Base-by-base conservation (phyloP, 495 filamentous ascomycete species). In the Daldinia bambusicola region DNA sequence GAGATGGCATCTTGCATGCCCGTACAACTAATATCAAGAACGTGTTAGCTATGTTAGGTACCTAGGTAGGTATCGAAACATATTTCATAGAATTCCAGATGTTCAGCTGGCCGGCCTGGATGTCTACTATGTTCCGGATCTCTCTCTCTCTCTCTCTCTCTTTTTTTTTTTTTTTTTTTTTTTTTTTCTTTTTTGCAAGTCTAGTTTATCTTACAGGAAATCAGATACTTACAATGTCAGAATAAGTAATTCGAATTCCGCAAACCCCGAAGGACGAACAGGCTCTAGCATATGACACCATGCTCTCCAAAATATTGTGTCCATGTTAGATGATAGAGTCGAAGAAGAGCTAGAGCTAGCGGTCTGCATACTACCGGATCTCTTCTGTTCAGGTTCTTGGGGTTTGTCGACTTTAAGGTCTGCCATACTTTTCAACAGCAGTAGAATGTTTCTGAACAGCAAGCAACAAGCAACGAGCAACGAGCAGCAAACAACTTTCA, bases 1-100 rank as follows among this genome's bases (percentile, higher is more conserved):
- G 86, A 82, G 58, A 85, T 81, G 50, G 87, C 87, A 75, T 89
- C 88, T 84, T 85, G 83, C 53, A 86, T 83, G 16, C 84, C 82
- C 32, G 77, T 86, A 20, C 58, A 74, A 16, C 70, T 74, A 63
- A 53, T 41, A 56, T 4, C 7, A 38, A 55, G 26, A 1, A 53
- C 36, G 16, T 48, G 57, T 76, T 63, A 78, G 74, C 48, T 43
- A 34, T 18, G 30, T 3, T 26, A 26, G 26, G 26, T 26, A 26
- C 1, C 26, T 26, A 26, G 26, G 26, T 26, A 26, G 26, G 26
- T 31, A 41, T 36, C 57, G 4, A 36, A 51, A 36, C n/a, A 41
- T 12, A n/a, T 18, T 18, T 40, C 16, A 3, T 18, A 14, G 10
- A 20, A 40, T 31, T 4, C 31, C 48, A 22, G 38, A 2, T 30